Percentiles rank a stretch among this genome's conserved stretches.
phyloP scores from a whole-genome alignment of 2,329 filamentous ascomycete species.

The Paecilomyces dactylethromorphus region DNA sequence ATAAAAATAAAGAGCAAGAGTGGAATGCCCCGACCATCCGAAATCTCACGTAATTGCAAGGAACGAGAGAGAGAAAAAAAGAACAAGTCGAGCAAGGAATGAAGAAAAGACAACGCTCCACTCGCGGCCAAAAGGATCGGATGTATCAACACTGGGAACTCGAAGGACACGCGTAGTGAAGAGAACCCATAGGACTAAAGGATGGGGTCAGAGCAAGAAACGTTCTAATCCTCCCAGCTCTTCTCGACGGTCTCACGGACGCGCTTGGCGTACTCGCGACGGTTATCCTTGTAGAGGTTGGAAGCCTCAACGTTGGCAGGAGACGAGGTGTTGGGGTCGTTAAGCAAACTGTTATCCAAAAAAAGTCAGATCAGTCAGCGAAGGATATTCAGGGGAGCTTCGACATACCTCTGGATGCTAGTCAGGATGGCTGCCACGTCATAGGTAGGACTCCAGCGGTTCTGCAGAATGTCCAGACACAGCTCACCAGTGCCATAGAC shows the following conservation, averaged over 20 bases:
- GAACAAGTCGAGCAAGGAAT: constrained; percentile 1
- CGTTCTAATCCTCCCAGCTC: constrained; percentile 83
- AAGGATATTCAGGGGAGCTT: neutral
- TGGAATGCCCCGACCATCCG: neutral
- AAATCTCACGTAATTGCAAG: neutral
- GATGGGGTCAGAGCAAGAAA: constrained; percentile 2
- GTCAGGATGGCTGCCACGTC: constrained; percentile 96
- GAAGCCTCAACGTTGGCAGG: constrained; percentile 97
- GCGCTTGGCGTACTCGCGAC: constrained; percentile 91
- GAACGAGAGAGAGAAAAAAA: constrained; percentile 5
- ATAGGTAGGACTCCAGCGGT: constrained; percentile 97
- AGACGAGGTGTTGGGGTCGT: constrained; percentile 97
- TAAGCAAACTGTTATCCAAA: constrained; percentile 62
- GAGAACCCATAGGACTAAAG: neutral
- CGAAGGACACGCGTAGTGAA: neutral
- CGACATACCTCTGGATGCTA: constrained; percentile 82
- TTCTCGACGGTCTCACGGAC: constrained; percentile 97
- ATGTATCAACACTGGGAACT: neutral
- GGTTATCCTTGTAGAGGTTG: constrained; percentile 97
- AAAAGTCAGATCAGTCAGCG: neutral
- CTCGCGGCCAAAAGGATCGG: neutral
- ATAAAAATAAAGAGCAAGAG: constrained; percentile 11
- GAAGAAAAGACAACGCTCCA: neutral
- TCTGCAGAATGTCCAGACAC: constrained; percentile 94
- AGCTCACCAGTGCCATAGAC: constrained; percentile 96